Conservation (phyloP, 2,329 filamentous ascomycete genomes). For the Huntiella savannae region DNA sequence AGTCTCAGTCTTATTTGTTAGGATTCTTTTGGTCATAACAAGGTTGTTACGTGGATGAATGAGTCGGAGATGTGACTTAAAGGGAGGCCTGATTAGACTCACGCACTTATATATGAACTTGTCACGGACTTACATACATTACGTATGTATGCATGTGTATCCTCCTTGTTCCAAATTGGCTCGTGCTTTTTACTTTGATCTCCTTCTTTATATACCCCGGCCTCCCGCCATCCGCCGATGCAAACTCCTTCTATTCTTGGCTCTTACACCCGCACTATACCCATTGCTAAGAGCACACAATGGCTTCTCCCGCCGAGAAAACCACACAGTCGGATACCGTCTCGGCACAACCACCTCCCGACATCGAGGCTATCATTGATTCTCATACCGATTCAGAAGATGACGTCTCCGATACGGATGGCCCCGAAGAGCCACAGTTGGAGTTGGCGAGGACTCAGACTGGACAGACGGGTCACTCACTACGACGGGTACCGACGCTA, state of each 20-base stretch:
- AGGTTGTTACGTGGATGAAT: background rate
- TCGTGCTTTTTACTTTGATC: background rate
- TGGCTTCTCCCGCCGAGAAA: background rate
- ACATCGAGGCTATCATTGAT: background rate
- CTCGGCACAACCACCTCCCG: too few relatives aligned
- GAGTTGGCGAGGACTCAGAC: slow-evolving; percentile 1
- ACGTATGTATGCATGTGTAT: too few relatives aligned
- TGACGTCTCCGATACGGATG: background rate
- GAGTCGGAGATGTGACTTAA: too few relatives aligned
- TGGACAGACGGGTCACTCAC: slow-evolving; percentile 4
- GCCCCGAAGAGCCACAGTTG: background rate
- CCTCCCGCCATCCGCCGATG: background rate
- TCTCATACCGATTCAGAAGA: slow-evolving; percentile 1
- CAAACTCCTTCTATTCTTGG: background rate
- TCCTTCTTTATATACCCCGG: background rate
- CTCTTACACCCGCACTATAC: background rate
- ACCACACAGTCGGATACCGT: background rate
- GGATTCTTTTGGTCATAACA: background rate
- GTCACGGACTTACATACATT: too few relatives aligned
- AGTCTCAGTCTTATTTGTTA: background rate
- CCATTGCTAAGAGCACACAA: background rate
- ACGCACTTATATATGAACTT: too few relatives aligned
- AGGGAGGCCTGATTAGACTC: too few relatives aligned
- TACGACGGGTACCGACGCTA: slow-evolving; percentile 3
- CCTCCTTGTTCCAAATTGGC: background rate